These are phyloP conservation scores for Panaeolus cyanescens DNA, from an alignment of 768 basidiomycete species.

Conservation along the genomic window DNA sequence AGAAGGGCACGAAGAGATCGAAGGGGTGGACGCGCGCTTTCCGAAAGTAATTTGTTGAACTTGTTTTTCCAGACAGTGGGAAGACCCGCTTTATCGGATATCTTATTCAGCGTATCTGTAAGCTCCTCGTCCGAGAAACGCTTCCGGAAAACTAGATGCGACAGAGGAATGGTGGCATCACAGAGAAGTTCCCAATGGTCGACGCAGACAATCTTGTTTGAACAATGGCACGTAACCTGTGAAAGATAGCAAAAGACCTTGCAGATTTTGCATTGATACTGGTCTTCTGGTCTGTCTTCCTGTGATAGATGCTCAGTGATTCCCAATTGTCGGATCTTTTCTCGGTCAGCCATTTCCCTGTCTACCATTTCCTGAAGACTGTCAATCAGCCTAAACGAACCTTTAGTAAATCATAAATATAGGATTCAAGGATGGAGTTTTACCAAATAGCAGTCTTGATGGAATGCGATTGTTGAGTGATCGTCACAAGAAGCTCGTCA, in stretches of 20 bases:
- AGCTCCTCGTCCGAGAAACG: conserved; percentile 83
- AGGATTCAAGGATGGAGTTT: conserved; percentile 18
- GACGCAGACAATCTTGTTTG: conserved; percentile 77
- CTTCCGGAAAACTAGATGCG: conserved; percentile 67
- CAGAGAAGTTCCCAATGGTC: conserved; percentile 84
- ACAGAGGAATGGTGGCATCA: conserved; percentile 38
- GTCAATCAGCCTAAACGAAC: conserved; percentile 68
- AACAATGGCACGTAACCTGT: conserved; percentile 84
- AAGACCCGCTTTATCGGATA: conserved; percentile 70
- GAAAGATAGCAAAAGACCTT: conserved; percentile 95
- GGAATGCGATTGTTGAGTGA: conserved; percentile 90
- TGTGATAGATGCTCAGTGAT: conserved; percentile 72
- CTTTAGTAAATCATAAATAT: conserved; percentile 2
- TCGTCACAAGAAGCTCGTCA: conserved; percentile 95
- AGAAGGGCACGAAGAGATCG: conserved; percentile 81
- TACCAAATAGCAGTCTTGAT: conserved; percentile 95
- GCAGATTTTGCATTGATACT: conserved; percentile 94
- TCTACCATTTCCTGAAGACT: conserved; percentile 88
- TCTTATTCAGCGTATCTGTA: conserved; percentile 61
- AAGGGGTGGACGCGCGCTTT: conserved; percentile 71
- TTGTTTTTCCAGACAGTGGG: conserved; percentile 79
- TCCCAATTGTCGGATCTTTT: conserved; percentile 57
- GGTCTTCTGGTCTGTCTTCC: conserved; percentile 86
- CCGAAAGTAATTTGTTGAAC: conserved; percentile 63
- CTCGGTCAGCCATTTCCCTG: conserved; percentile 74